Conservation (phyloP, 1,284 basidiomycete genomes). For the Psilocybe mexicana region DNA sequence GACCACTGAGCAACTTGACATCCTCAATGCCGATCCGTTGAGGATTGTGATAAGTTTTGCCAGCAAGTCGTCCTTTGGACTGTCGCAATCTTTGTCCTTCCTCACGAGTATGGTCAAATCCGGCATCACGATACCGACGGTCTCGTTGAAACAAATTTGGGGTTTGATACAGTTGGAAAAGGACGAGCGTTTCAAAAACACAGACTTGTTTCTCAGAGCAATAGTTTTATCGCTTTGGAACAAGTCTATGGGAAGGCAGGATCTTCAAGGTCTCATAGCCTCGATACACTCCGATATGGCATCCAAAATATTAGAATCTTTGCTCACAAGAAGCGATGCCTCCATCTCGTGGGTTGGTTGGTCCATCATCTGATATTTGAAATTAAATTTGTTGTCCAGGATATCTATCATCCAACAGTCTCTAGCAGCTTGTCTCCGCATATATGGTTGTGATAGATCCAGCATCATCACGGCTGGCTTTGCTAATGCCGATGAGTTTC, state of each 20-base stretch:
- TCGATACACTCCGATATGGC: constrained; percentile 47
- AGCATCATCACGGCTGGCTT: constrained; percentile 44
- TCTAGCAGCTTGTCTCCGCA: constrained; percentile 55
- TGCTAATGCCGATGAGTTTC: constrained; percentile 47
- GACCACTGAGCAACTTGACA: constrained; percentile 27
- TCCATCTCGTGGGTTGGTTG: constrained; percentile 36
- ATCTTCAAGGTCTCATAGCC: constrained; percentile 52
- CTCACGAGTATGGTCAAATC: constrained; percentile 66
- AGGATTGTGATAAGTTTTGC: constrained; percentile 49
- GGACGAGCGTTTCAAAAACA: constrained; percentile 42
- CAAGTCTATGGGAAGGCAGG: constrained; percentile 55
- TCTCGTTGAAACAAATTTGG: constrained; percentile 49
- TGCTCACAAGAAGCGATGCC: constrained; percentile 32
- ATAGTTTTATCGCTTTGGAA: constrained; percentile 47
- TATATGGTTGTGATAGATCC: constrained; percentile 63
- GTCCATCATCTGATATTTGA: neutral
- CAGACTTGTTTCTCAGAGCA: constrained; percentile 48
- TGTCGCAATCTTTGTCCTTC: constrained; percentile 60
- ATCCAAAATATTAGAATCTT: constrained; percentile 35
- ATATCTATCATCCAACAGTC: constrained; percentile 56
- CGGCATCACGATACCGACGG: constrained; percentile 63
- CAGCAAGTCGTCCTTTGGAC: constrained; percentile 42
- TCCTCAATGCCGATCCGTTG: constrained; percentile 54
- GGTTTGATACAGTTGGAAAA: constrained; percentile 40
- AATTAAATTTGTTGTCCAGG: constrained; percentile 25